Evolutionary conservation across 2,329 filamentous ascomycete genomes (phyloP), one percentile per base, ranked within the genome.

Genomic region (Scolecobasidium constrictum): DNA sequence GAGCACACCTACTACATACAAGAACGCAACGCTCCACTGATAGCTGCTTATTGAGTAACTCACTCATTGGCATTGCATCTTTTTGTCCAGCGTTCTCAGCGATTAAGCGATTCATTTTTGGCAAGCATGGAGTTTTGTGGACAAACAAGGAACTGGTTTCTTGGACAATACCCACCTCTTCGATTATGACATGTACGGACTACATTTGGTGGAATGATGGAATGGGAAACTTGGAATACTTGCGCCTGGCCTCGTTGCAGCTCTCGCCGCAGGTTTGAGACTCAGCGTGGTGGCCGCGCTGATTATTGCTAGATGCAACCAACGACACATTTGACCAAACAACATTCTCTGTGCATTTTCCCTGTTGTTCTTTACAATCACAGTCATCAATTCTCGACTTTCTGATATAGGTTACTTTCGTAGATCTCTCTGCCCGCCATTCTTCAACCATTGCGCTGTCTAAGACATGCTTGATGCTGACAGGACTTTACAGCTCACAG

Each of bases 1-100:
- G 56, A 60, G 47, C 52, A 59, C 53, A 53, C 57, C 52, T 57
- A 61, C 53, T 60, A 63, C 50, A 54, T 66, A 54, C 55, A 65
- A 53, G 61, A 67, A 53, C 52, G 49, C 44, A 56, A 49, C 49
- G 53, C 57, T 44, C 60, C 60, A 53, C 54, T 63, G 54, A 61
- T 62, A 49, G 51, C 60, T 55, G 57, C 57, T 53, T 63, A 57
- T 49, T 63, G 31, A 43, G 23, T 17, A 19, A 28, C n/a, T 33
- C 35, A 15, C n/a, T 19, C 35, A 17, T 36, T 19, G 13, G 9
- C 38, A 40, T 35, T 28, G 21, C 26, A 34, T 22, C 38, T 16
- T 42, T 45, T 12, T 15, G 22, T 12, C 31, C 41, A 38, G 17
- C 16, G 42, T 45, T 21, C 26, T 42, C 35, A 33, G 42, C 42